phyloP scores from a whole-genome alignment of 2,329 filamentous ascomycete species.

The Coniochaeta pulveracea region DNA sequence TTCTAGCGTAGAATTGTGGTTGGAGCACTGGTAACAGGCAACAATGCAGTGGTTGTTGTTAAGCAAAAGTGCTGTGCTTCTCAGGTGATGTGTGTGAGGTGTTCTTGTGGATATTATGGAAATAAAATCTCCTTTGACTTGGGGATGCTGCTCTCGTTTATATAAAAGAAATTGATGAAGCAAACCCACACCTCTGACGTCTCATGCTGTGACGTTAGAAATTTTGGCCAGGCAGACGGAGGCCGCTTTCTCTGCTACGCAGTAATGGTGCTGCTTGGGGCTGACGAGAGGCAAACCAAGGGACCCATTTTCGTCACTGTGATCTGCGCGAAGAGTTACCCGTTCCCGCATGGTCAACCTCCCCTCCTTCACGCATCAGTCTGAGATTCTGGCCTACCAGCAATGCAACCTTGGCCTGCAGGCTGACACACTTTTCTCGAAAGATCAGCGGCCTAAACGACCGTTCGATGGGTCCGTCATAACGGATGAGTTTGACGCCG shows the following conservation, averaged over 20 bases:
- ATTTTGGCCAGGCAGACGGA: not conserved
- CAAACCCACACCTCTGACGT: constrained; percentile 1
- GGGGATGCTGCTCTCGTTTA: not conserved
- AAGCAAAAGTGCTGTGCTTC: not conserved
- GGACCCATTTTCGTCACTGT: constrained; percentile 1
- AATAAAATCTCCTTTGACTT: not conserved
- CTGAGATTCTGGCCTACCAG: constrained; percentile 3
- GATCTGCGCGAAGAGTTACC: not conserved
- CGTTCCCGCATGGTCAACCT: not conserved
- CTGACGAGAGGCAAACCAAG: not conserved
- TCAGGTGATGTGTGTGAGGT: not conserved
- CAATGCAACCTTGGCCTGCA: not conserved
- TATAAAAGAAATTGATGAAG: not conserved
- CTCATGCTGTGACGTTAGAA: constrained; percentile 1
- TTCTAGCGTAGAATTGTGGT: not conserved
- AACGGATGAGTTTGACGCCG: not conserved
- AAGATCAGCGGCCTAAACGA: not conserved
- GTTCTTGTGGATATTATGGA: not conserved
- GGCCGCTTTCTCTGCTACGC: not conserved
- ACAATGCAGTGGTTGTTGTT: not conserved
- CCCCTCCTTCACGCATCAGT: not conserved
- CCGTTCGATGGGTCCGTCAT: not conserved
- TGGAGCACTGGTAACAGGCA: not conserved
- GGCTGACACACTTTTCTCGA: not conserved
- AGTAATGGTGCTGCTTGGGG: not conserved